phyloP scores from a whole-genome alignment of 2,329 filamentous ascomycete genomes.

The Pseudogymnoascus sp. region DNA sequence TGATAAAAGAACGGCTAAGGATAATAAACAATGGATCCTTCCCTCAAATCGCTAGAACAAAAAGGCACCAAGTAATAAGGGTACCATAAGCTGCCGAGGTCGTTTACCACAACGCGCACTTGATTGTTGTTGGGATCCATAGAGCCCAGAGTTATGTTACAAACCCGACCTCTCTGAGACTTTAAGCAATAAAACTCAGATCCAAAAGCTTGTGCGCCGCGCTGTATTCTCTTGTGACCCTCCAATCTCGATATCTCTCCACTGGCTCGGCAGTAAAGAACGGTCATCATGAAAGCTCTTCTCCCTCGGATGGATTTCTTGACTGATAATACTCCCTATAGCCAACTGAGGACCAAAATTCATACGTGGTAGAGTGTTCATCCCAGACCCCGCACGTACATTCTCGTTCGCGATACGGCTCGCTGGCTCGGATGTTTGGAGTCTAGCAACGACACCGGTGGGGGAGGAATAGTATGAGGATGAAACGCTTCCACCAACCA shows the following conservation, averaged over 20 bases:
- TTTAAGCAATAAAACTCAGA: neutral
- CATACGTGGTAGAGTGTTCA: neutral
- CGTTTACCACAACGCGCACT: neutral
- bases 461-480: neutral
- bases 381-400: neutral
- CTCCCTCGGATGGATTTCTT: constrained; percentile 11
- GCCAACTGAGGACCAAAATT: neutral
- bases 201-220: constrained; percentile 21
- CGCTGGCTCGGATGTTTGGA: neutral
- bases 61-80: neutral
- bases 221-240: neutral
- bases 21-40: neutral
- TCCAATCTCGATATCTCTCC: constrained; percentile 9
- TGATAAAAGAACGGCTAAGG: neutral
- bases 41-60: neutral
- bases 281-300: constrained; percentile 22
- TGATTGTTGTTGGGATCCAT: neutral
- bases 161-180: neutral
- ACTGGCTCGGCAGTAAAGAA: constrained; percentile 21
- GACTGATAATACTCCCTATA: neutral
- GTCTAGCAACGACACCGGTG: neutral
- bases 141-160: neutral
- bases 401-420: neutral
- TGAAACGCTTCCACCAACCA: neutral
- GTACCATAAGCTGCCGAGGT: neutral